These are phyloP conservation scores for Pythium myriotylum DNA, from an alignment of 352 stramenopile species.

Conservation along the genomic window DNA sequence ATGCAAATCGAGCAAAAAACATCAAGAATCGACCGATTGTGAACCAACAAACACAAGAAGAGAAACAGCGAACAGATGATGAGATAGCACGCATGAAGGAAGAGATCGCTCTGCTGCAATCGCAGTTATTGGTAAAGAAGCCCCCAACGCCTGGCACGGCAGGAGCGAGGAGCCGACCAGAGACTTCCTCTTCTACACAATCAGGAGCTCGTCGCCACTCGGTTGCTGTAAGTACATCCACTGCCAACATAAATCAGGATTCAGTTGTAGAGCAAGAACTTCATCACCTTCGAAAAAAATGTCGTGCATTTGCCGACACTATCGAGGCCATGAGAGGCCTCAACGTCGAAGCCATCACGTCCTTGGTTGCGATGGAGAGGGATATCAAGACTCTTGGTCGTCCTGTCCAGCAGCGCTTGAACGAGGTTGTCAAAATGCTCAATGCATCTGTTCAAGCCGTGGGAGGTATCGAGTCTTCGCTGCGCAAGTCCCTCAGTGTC, in stretches of 20 bases:
- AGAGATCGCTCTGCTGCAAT: constrained; percentile 76
- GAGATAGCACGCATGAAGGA: constrained; percentile 76
- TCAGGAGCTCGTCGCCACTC: constrained; percentile 21
- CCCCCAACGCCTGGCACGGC: constrained; percentile 19
- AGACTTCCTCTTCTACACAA: constrained; percentile 20
- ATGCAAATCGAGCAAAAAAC: constrained; percentile 99
- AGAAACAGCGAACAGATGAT: constrained; percentile 53
- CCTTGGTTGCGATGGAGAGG: constrained; percentile 74
- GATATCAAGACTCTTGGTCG: constrained; percentile 74
- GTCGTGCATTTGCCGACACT: constrained; percentile 42
- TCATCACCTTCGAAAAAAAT: constrained; percentile 39
- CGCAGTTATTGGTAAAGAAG: constrained; percentile 49
- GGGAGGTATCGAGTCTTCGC: constrained; percentile 41
- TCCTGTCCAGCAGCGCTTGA: constrained; percentile 75
- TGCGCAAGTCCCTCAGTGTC: constrained; percentile 30
- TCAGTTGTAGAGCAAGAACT: constrained; percentile 31
- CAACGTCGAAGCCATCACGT: constrained; percentile 67
- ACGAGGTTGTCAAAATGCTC: constrained; percentile 79
- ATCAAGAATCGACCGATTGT: constrained; percentile 99
- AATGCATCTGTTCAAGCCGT: constrained; percentile 69
- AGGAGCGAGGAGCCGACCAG: constrained; percentile 17
- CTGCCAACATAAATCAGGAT: constrained; percentile 6
- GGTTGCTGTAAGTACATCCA: constrained; percentile 24
- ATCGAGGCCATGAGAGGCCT: constrained; percentile 61
- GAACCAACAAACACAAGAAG: constrained; percentile 83